Conservation (phyloP, 2,329 filamentous ascomycete genomes). For the Beauveria pseudobassiana region DNA sequence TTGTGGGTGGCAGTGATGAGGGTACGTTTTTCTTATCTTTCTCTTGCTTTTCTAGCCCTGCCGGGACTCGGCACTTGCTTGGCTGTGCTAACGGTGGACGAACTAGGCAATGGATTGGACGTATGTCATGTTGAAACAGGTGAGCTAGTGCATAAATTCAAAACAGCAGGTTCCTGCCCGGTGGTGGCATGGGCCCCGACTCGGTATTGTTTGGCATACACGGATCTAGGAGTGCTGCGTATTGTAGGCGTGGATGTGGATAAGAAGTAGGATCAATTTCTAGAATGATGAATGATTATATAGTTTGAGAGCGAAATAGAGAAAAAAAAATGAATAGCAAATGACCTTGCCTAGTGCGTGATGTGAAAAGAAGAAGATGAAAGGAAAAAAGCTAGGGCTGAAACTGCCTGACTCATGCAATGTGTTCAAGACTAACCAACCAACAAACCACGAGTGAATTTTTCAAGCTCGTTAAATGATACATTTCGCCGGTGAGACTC, state of each 20-base stretch:
- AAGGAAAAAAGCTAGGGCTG: background rate
- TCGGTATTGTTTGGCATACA: conserved; percentile 66
- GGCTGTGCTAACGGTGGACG: conserved; percentile 3
- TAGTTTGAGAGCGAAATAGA: background rate
- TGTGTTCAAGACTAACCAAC: background rate
- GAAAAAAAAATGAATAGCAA: background rate
- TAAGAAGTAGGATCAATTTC: conserved; percentile 22
- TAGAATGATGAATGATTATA: background rate
- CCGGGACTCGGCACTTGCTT: too few species aligned
- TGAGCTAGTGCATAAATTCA: conserved; percentile 64
- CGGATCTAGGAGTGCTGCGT: conserved; percentile 59
- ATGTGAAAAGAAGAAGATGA: background rate
- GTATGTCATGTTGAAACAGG: conserved; percentile 68
- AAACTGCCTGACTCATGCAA: background rate
- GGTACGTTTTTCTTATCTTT: conserved; percentile 30
- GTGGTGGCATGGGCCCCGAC: conserved; percentile 71
- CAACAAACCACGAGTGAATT: background rate
- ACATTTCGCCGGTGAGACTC: background rate
- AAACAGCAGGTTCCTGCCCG: conserved; percentile 56
- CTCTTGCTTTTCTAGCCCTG: too few species aligned
- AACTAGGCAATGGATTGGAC: conserved; percentile 51
- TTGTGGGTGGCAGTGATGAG: conserved; percentile 69
- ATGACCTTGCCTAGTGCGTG: background rate
- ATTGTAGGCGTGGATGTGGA: conserved; percentile 56
- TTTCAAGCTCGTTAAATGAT: background rate